Conservation (phyloP, 192 early-diverging fungal genomes). For the Thamnidium elegans region DNA sequence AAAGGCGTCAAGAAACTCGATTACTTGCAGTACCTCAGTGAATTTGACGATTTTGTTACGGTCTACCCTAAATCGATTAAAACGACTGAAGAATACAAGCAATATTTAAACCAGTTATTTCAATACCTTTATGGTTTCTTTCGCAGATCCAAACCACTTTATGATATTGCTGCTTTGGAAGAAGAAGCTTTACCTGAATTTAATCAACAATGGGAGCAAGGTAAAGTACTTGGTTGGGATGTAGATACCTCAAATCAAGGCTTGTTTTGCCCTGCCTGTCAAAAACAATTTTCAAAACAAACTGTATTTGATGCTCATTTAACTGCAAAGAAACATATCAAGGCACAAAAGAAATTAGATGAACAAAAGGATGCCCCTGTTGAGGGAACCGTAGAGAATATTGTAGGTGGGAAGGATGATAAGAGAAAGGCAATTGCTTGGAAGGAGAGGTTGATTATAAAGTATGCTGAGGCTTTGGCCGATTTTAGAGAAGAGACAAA, state of each 20-base stretch:
- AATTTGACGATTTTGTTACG: conserved; percentile 60
- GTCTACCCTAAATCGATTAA: conserved; percentile 57
- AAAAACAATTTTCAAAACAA: conserved; percentile 80
- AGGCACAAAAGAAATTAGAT: conserved; percentile 57
- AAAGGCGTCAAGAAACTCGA: conserved; percentile 55
- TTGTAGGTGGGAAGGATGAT: conserved; percentile 39
- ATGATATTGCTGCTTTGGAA: conserved; percentile 58
- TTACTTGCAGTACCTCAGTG: conserved; percentile 68
- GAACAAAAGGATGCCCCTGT: conserved; percentile 26
- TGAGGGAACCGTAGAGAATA: conserved; percentile 26
- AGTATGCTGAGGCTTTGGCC: conserved; percentile 57
- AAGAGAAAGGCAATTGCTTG: conserved; percentile 61
- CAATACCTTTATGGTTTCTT: conserved; percentile 77
- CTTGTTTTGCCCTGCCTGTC: conserved; percentile 73
- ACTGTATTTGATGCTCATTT: conserved; percentile 85
- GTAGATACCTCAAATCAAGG: conserved; percentile 36
- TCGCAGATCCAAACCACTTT: conserved; percentile 70
- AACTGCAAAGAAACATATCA: conserved; percentile 89
- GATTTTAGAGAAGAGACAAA: conserved; percentile 72
- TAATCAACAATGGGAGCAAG: conserved; percentile 59
- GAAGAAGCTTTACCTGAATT: conserved; percentile 51
- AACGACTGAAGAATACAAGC: conserved; percentile 56
- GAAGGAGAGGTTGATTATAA: conserved; percentile 57
- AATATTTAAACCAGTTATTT: conserved; percentile 60
- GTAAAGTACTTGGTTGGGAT: conserved; percentile 64